Conservation (phyloP, 768 basidiomycete species). For the Mrakia blollopis region DNA sequence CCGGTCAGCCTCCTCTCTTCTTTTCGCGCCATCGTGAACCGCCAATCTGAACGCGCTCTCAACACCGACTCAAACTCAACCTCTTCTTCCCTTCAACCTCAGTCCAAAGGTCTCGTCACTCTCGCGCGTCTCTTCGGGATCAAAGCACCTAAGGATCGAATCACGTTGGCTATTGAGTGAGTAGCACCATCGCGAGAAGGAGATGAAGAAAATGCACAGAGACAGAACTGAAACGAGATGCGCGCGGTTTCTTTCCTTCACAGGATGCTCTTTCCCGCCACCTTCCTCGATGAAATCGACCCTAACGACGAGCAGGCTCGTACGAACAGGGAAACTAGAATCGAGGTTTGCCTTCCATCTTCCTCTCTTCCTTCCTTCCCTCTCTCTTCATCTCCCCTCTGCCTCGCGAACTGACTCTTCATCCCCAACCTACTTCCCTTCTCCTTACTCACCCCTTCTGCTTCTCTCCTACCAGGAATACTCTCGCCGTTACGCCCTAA, state of each 20-base stretch:
- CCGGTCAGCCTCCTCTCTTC: slow-evolving; percentile 41
- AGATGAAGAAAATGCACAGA: no score
- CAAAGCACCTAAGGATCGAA: slow-evolving; percentile 48
- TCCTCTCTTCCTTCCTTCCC: slow-evolving; percentile 19
- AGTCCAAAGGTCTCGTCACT: slow-evolving; percentile 36
- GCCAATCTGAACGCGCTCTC: background rate
- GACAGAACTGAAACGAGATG: background rate
- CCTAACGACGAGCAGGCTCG: slow-evolving; percentile 53
- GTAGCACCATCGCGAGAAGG: background rate
- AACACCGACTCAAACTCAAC: background rate
- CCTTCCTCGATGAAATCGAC: slow-evolving; percentile 60
- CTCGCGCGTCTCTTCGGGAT: slow-evolving; percentile 26
- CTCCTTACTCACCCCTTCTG: background rate
- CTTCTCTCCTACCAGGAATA: slow-evolving; percentile 47
- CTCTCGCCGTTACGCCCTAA: slow-evolving; percentile 51
- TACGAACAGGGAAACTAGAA: slow-evolving; percentile 61
- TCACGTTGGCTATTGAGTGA: slow-evolving; percentile 50
- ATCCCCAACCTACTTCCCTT: background rate
- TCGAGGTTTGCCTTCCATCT: slow-evolving; percentile 44
- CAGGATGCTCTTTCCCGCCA: slow-evolving; percentile 51
- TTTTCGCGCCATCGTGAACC: background rate
- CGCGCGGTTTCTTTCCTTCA: background rate
- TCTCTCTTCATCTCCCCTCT: no score
- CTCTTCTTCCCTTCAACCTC: background rate
- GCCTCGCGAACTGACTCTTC: no score